These are phyloP conservation scores for Trypanosoma brucei DNA, from an alignment of 208 protist genomes.

Conservation along the genomic window DNA sequence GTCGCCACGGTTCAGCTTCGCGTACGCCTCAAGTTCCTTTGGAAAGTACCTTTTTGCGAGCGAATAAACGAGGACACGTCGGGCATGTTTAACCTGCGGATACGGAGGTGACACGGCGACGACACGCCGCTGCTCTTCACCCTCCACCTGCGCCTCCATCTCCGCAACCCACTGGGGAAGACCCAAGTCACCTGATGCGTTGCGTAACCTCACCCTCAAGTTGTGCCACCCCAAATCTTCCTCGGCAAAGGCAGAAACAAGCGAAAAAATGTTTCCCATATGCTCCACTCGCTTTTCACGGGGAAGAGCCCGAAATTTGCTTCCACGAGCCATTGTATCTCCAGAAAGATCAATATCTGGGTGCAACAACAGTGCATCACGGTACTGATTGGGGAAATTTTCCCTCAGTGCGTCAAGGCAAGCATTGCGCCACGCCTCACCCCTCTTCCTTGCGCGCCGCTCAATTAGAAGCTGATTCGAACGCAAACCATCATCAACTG, in stretches of 20 bases:
- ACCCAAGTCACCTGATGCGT: slow-evolving; percentile 54
- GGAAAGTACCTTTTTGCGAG: slow-evolving; percentile 77
- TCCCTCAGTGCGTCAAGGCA: slow-evolving; percentile 71
- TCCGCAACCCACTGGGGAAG: slow-evolving; percentile 85
- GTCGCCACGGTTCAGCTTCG: slow-evolving; percentile 48
- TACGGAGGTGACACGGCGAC: slow-evolving; percentile 73
- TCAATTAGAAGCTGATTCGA: slow-evolving; percentile 55
- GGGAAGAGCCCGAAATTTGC: slow-evolving; percentile 66
- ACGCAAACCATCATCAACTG: slow-evolving; percentile 48
- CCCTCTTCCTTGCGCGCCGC: slow-evolving; percentile 47
- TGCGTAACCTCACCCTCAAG: slow-evolving; percentile 72
- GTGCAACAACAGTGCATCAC: slow-evolving; percentile 47
- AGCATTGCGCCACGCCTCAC: slow-evolving; percentile 76
- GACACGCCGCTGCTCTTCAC: slow-evolving; percentile 56
- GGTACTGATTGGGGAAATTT: slow-evolving; percentile 83
- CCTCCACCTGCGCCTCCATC: slow-evolving; percentile 77
- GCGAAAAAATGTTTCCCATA: slow-evolving; percentile 55
- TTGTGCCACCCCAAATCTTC: slow-evolving; percentile 87
- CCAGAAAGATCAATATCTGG: slow-evolving; percentile 79
- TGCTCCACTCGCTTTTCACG: slow-evolving; percentile 83
- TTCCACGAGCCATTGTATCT: slow-evolving; percentile 57
- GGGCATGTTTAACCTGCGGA: slow-evolving; percentile 49
- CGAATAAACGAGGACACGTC: slow-evolving; percentile 67
- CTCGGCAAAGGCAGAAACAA: slow-evolving; percentile 72
- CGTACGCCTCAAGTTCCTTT: slow-evolving; percentile 65